These are phyloP conservation scores for Lachancea sp. DNA, from an alignment of 805 yeast genomes.

Conservation along the genomic window DNA sequence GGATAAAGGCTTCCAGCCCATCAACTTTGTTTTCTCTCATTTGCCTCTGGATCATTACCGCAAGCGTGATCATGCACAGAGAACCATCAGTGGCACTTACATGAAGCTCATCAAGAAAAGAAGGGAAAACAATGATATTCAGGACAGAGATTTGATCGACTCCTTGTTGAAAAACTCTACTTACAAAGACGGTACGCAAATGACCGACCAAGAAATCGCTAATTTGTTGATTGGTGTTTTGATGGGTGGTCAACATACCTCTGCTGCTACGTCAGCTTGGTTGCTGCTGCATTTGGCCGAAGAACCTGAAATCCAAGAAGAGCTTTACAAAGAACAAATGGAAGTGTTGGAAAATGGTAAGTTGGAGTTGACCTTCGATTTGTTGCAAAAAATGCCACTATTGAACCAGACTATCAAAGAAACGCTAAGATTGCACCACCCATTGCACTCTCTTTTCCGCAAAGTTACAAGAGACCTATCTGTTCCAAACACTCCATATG, in stretches of 20 bases:
- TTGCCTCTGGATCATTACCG: conserved; percentile 82
- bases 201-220: conserved; percentile 95
- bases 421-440: conserved; percentile 92
- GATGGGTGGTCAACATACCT: conserved; percentile 99
- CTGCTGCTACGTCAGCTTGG: conserved; percentile 96
- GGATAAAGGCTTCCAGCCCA: conserved; percentile 94
- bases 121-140: conserved; percentile 68
- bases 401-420: conserved; percentile 83
- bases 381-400: conserved; percentile 72
- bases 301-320: conserved; percentile 77
- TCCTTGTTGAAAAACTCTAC: conserved; percentile 73
- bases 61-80: conserved; percentile 84
- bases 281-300: conserved; percentile 84
- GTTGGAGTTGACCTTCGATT: conserved; percentile 69
- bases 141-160: conserved; percentile 84
- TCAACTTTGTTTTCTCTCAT: conserved; percentile 92
- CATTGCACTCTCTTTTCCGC: conserved; percentile 93
- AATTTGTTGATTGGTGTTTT: conserved; percentile 88
- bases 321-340: conserved; percentile 67
- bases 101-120: conserved; percentile 69
- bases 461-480: conserved; percentile 72
- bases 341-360: conserved; percentile 50
- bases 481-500: conserved; percentile 70
- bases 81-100: conserved; percentile 71
- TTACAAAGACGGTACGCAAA: conserved; percentile 87